phyloP scores from a whole-genome alignment of 192 early-diverging fungal genomes.

The Entomortierella lignicola region DNA sequence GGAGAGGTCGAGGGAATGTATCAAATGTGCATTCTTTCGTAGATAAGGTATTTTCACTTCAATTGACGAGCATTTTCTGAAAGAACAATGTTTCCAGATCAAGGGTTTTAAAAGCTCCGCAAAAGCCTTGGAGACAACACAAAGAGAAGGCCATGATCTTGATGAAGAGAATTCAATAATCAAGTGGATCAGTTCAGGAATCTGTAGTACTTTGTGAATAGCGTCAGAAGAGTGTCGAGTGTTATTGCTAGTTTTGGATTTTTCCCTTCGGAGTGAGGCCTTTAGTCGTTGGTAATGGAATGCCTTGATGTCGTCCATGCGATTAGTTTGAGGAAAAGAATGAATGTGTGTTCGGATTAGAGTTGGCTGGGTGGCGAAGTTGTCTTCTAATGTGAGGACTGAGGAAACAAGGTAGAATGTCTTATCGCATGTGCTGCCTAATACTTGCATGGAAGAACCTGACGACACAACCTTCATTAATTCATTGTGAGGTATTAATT shows the following conservation, averaged over 20 bases:
- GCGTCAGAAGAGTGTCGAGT: neutral
- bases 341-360: too few species aligned
- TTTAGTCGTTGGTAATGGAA: conserved; percentile 15
- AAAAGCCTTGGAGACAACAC: conserved; percentile 16
- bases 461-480: conserved; percentile 1
- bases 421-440: neutral
- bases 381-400: too few species aligned
- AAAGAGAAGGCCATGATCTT: neutral
- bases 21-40: neutral
- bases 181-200: conserved; percentile 9
- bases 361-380: too few species aligned
- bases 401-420: neutral
- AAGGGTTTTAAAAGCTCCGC: neutral
- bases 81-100: conserved; percentile 14
- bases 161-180: neutral
- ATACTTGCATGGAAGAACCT: neutral
- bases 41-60: neutral
- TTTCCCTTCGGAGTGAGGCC: neutral
- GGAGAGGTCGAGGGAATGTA: neutral
- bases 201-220: neutral
- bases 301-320: conserved; percentile 1
- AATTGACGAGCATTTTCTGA: too few species aligned
- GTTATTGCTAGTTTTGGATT: neutral
- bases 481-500: neutral
- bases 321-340: neutral